A percentile compares a stretch with the other conserved stretches of the same genome.
Evolutionary conservation across 768 basidiomycete genomes (phyloP).

Genomic region (Tricholoma terreum): DNA sequence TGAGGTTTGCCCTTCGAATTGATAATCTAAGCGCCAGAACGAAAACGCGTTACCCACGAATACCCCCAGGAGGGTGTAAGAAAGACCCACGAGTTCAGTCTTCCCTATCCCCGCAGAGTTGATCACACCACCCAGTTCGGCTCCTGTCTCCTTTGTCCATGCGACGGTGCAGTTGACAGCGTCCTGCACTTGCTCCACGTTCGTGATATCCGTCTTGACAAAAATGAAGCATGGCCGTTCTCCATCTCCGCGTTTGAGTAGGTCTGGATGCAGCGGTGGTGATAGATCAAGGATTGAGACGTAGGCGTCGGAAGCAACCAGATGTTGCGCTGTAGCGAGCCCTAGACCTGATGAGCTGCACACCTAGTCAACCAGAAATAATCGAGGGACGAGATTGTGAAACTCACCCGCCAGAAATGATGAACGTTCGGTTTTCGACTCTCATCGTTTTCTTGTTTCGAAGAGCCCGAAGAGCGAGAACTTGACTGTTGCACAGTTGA

Average conservation of each 20-base stretch:
- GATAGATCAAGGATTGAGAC: constrained; percentile 52
- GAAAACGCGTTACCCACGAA: not conserved
- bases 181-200: constrained; percentile 31
- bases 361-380: not conserved
- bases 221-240: constrained; percentile 30
- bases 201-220: constrained; percentile 40
- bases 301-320: constrained; percentile 42
- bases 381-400: not conserved
- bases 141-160: constrained; percentile 41
- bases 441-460: constrained; percentile 35
- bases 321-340: constrained; percentile 45
- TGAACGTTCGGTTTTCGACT: constrained; percentile 48
- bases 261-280: constrained; percentile 27
- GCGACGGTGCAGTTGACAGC: constrained; percentile 37
- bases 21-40: constrained; percentile 41
- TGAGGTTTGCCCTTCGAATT: constrained; percentile 45
- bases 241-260: not conserved
- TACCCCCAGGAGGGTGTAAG: not conserved
- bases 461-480: no score
- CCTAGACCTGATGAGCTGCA: constrained; percentile 56
- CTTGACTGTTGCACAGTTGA: no score
- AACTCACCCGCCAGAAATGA: constrained; percentile 55
- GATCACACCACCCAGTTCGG: constrained; percentile 54
- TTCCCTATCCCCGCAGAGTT: constrained; percentile 55
- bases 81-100: constrained; percentile 13